Conservation (phyloP, 176 grass and related monocot species). For the Calamus simplicifolius region DNA sequence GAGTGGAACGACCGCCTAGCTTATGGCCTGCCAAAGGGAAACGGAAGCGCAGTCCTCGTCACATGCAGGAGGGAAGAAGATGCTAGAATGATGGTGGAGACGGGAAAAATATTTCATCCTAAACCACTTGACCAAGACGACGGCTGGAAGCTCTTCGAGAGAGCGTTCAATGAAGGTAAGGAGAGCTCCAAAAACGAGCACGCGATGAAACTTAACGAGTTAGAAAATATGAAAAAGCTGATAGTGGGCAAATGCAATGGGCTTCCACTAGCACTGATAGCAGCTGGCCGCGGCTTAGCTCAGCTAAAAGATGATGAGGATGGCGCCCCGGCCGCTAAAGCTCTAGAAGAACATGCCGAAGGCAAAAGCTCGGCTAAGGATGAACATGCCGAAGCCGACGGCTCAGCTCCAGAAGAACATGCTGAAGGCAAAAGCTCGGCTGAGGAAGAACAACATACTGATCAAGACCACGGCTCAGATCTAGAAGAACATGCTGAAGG, state of each 20-base stretch:
- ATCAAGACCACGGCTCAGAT: too few relatives aligned
- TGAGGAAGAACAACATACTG: too few relatives aligned
- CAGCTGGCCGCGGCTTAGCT: slow-evolving; percentile 35
- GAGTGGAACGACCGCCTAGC: slow-evolving; percentile 27
- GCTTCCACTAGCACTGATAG: slow-evolving; percentile 36
- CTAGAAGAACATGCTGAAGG: too few relatives aligned
- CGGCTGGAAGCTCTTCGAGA: not conserved
- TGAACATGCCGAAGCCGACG: too few relatives aligned
- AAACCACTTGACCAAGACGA: not conserved
- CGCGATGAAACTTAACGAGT: not conserved
- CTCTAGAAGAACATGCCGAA: too few relatives aligned
- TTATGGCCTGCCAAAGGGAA: slow-evolving; percentile 40
- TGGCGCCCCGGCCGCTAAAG: too few relatives aligned
- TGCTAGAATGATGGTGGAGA: slow-evolving; percentile 33
- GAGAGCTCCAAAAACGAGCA: too few relatives aligned
- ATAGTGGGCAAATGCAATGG: slow-evolving; percentile 34
- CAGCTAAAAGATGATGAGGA: too few relatives aligned
- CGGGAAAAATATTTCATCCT: slow-evolving; percentile 27
- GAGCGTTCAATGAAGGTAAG: too few relatives aligned
- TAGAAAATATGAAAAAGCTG: slow-evolving; percentile 1
- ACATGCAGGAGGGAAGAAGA: slow-evolving; percentile 39
- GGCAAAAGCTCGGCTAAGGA: too few relatives aligned
- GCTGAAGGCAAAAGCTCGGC: too few relatives aligned
- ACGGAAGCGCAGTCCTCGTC: slow-evolving; percentile 34
- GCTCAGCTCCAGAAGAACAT: too few relatives aligned